phyloP scores from a whole-genome alignment of 495 filamentous ascomycete species.

The Hypoxylon fuscum region DNA sequence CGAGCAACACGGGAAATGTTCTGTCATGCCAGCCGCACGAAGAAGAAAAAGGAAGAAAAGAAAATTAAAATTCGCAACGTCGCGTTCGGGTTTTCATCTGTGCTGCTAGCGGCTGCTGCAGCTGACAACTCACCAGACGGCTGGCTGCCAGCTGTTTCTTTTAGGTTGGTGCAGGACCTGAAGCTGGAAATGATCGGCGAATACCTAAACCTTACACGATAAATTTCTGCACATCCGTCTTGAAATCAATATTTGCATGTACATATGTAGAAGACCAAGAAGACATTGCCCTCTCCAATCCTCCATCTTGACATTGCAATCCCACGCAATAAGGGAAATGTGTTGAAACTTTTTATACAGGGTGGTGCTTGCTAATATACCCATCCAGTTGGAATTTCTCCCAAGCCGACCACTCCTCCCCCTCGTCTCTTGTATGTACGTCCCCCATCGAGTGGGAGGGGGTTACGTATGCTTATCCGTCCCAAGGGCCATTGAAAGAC shows the following conservation, averaged over 20 bases:
- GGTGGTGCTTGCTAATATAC: constrained; percentile 35
- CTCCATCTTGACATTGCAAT: too few relatives aligned
- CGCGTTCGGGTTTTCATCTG: constrained; percentile 37
- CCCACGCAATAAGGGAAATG: too few relatives aligned
- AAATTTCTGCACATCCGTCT: too few relatives aligned
- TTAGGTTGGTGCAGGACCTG: background rate
- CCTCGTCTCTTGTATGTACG: constrained; percentile 20
- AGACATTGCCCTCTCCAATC: too few relatives aligned
- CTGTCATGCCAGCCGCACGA: constrained; percentile 54
- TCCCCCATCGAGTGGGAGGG: constrained; percentile 22
- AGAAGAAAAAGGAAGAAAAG: constrained; percentile 40
- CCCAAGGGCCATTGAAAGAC: background rate
- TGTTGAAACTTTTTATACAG: too few relatives aligned
- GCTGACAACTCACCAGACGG: background rate
- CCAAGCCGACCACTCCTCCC: constrained; percentile 19
- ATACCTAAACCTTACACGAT: too few relatives aligned
- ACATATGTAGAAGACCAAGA: too few relatives aligned
- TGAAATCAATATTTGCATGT: too few relatives aligned
- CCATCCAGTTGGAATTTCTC: constrained; percentile 41
- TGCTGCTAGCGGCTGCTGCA: constrained; percentile 31
- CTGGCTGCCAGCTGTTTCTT: background rate
- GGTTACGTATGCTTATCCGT: constrained; percentile 27
- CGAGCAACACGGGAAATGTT: constrained; percentile 60
- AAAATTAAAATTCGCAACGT: constrained; percentile 30
- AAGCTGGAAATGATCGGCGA: too few relatives aligned